Percentiles rank a stretch among this genome's conserved stretches.
Evolutionary conservation across 106 monocot species (phyloP).

Genomic region (Platanthera zijinensis): DNA sequence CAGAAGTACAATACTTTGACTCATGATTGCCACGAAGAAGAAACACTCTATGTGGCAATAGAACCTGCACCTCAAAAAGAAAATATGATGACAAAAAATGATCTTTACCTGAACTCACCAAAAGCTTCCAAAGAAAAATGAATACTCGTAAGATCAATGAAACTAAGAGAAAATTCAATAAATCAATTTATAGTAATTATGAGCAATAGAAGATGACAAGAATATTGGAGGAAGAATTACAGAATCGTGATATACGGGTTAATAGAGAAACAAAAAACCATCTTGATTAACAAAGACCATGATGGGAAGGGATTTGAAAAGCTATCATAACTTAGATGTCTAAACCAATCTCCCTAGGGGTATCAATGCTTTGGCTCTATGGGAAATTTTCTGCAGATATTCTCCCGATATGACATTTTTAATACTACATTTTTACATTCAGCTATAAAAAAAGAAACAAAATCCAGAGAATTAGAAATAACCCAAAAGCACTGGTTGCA

Average conservation of each 20-base stretch:
- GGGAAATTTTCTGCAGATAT: neutral
- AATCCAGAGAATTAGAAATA: neutral
- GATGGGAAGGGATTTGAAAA: neutral
- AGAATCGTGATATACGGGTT: neutral
- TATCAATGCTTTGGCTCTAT: neutral
- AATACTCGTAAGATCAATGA: neutral
- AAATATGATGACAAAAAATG: neutral
- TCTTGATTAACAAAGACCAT: neutral
- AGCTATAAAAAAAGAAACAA: neutral
- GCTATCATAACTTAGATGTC: neutral
- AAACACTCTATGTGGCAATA: constrained; percentile 72
- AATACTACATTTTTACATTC: neutral
- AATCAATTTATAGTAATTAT: neutral
- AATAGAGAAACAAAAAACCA: neutral
- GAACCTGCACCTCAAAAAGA: constrained; percentile 41
- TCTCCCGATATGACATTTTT: neutral
- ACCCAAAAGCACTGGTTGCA: neutral
- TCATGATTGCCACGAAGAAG: constrained; percentile 99
- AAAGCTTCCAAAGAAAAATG: neutral
- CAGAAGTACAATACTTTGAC: constrained; percentile 91
- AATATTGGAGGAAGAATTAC: neutral
- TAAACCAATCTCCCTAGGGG: neutral
- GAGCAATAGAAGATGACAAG: neutral
- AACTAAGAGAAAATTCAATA: neutral
- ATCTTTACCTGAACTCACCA: neutral